Conservation (phyloP, 257 asterid genomes). For the Paulownia fortunei region DNA sequence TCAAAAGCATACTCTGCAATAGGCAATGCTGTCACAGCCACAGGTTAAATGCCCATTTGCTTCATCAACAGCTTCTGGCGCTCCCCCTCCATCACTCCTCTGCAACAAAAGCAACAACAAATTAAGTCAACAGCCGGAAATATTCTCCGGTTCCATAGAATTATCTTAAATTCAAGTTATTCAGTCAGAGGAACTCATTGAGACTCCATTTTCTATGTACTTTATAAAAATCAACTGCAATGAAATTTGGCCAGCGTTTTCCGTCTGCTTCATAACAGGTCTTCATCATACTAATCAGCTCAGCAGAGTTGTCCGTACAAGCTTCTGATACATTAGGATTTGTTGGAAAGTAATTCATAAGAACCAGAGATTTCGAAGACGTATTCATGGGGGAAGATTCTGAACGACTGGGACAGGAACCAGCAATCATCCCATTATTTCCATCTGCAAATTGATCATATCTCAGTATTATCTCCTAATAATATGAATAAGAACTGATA, state of each 20-base stretch:
- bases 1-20: conserved; percentile 68
- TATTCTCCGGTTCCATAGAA: too few relatives aligned
- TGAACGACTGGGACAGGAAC: conserved; percentile 72
- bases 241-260: conserved; percentile 92
- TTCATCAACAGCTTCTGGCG: conserved; percentile 84
- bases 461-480: neutral
- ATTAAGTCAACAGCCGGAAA: neutral
- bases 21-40: conserved; percentile 84
- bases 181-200: neutral
- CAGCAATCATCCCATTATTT: conserved; percentile 63
- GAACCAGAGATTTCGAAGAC: conserved; percentile 63
- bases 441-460: conserved; percentile 65
- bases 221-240: conserved; percentile 86
- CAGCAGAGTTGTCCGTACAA: conserved; percentile 80
- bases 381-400: conserved; percentile 77
- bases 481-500: neutral
- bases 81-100: conserved; percentile 94
- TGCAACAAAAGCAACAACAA: conserved; percentile 35
- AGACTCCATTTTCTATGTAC: conserved; percentile 36
- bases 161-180: neutral
- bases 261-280: conserved; percentile 73
- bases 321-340: conserved; percentile 65
- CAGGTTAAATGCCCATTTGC: conserved; percentile 89
- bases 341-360: conserved; percentile 71
- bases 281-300: conserved; percentile 53